These are phyloP conservation scores for Phenoliferia sp. DNA, from an alignment of 1,284 basidiomycete genomes.

Conservation along the genomic window DNA sequence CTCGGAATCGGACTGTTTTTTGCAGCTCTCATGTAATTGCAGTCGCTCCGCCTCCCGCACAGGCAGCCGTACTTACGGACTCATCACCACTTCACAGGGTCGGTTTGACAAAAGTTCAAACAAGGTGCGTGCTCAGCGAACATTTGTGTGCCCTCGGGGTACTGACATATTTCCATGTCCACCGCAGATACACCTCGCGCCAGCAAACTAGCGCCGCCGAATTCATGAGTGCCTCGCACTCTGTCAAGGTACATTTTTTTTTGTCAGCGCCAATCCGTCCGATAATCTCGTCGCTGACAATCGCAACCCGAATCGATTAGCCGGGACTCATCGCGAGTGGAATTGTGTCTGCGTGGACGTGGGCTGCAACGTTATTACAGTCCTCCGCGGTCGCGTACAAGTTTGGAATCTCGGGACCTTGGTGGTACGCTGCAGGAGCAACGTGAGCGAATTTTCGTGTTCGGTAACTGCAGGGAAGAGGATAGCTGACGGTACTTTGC, in stretches of 20 bases:
- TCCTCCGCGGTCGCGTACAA: conserved; percentile 69
- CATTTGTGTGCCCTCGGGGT: too few species aligned
- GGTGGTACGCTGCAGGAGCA: conserved; percentile 58
- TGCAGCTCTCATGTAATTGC: background rate
- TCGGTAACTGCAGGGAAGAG: background rate
- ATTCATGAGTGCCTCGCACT: conserved; percentile 62
- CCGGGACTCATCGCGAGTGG: conserved; percentile 1
- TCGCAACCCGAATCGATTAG: too few species aligned
- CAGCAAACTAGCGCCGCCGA: conserved; percentile 53
- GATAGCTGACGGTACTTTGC: background rate
- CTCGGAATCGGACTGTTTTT: conserved; percentile 1
- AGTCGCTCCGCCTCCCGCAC: background rate
- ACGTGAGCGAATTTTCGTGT: background rate
- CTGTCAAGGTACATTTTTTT: conserved; percentile 4
- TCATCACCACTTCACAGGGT: background rate
- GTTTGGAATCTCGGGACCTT: conserved; percentile 65
- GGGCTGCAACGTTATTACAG: conserved; percentile 53
- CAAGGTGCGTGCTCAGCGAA: too few species aligned
- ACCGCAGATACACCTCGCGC: conserved; percentile 40
- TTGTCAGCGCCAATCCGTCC: background rate
- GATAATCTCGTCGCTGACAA: background rate
- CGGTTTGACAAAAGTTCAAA: conserved; percentile 53
- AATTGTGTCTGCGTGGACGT: conserved; percentile 51
- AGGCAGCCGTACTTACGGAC: background rate
- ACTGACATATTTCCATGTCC: too few species aligned